phyloP scores from a whole-genome alignment of 169 alveolate species.

The Cryptosporidium felis region DNA sequence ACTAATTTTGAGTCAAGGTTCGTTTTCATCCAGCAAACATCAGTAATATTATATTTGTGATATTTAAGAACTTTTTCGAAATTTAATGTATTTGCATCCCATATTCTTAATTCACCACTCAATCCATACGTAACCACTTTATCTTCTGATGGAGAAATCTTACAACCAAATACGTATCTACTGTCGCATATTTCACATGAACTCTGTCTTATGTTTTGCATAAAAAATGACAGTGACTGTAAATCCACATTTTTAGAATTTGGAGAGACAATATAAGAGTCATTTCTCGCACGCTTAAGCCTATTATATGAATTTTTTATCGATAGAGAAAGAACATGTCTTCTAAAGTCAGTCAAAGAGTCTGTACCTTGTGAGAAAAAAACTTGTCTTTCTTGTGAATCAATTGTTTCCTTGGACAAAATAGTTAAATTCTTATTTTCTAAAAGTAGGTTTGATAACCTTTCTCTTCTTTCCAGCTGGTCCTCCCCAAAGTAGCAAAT shows the following conservation, averaged over 20 bases:
- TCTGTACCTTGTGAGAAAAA: conserved; percentile 56
- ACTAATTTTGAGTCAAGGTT: neutral
- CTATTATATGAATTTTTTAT: conserved; percentile 31
- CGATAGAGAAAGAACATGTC: neutral
- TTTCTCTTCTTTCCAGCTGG: conserved; percentile 32
- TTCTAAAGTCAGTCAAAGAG: conserved; percentile 3
- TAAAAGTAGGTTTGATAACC: conserved; percentile 13
- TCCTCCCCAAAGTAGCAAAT: conserved; percentile 65
- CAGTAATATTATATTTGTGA: neutral
- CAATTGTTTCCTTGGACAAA: neutral
- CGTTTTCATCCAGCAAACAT: conserved; percentile 20
- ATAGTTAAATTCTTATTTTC: neutral
- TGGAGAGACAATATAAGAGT: too few relatives aligned
- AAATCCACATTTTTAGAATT: neutral
- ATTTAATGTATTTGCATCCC: conserved; percentile 12
- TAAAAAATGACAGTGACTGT: neutral
- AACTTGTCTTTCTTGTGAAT: neutral
- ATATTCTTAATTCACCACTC: conserved; percentile 28
- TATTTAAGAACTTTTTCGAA: neutral
- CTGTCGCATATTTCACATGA: conserved; percentile 46
- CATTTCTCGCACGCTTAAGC: conserved; percentile 16
- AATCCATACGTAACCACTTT: conserved; percentile 47
- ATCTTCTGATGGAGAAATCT: conserved; percentile 13
- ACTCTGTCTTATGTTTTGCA: neutral
- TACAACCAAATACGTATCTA: conserved; percentile 32